Base-by-base conservation (phyloP, 2,329 filamentous ascomycete genomes). In the Fusarium duplospermum region DNA sequence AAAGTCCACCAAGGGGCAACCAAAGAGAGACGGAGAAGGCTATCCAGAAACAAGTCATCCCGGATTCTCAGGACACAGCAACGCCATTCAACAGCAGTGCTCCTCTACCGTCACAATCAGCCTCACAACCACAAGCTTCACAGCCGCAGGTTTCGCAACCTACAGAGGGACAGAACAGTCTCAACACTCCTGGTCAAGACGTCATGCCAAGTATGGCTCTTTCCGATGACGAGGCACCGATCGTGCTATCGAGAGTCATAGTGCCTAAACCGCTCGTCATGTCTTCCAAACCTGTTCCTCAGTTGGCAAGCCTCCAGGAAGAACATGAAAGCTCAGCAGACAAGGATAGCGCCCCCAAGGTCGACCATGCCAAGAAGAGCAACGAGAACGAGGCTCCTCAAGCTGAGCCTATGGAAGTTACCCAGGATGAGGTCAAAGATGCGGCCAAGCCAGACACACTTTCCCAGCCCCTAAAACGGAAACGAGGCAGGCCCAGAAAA, bases 141-240 rank as follows among this genome's bases (percentile, higher is more conserved):
- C 42, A 47, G n/a, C 14, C 47, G 7, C 20, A 9, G 18, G n/a
- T 2, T 31, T 54, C 47, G 1, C 47, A 54, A 9, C 72, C 71
- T 14, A 6, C 31, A 33, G 31, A 33, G 31, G 6, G 11, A 14
- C 31, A 33, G 11, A 33, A 33, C 31, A 33, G 31, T 14, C 11
- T 33, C 31, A 33, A 14, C 11, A 9, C 18, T 33, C 27, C 45
- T 0, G 20, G 11, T 36, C 16, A 38, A 11, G 38, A 64, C 45
- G 22, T 36, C 4, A 56, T 67, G 20, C 60, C 75, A n/a, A 65
- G 73, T 2, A 77, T 76, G 60, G 72, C 74, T 6, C 77, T 84
- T 8, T 84, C 82, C 6, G 82, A 84, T 57, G 82, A 84, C 20
- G 82, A 84, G 63, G 76, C 79, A 16, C 82, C 82, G 0, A 64